Conservation (phyloP, 2,329 filamentous ascomycete species). For the Zymoseptoria ardabiliae region DNA sequence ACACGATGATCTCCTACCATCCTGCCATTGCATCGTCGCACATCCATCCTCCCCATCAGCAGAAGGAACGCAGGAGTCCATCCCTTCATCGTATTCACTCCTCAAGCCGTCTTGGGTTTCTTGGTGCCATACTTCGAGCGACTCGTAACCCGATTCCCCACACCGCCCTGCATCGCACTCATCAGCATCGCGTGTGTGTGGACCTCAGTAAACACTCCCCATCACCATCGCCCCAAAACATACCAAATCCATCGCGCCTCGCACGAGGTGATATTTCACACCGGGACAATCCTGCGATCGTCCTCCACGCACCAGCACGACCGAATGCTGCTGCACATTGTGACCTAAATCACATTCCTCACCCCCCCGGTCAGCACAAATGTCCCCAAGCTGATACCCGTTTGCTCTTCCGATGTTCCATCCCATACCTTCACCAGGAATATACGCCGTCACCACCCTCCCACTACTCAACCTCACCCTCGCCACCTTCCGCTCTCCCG, state of each 20-base stretch:
- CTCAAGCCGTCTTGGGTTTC: conserved; percentile 78
- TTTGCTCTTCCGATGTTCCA: background rate
- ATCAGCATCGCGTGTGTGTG: background rate
- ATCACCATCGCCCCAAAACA: conserved; percentile 41
- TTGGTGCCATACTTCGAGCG: conserved; percentile 97
- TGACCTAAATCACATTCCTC: too few relatives aligned
- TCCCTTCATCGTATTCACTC: too few relatives aligned
- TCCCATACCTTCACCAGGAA: conserved; percentile 73
- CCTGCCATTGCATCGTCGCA: background rate
- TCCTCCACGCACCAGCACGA: conserved; percentile 90
- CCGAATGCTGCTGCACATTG: conserved; percentile 98
- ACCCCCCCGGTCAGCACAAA: conserved; percentile 6
- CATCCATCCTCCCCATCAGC: background rate
- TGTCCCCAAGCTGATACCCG: background rate
- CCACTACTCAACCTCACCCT: conserved; percentile 84
- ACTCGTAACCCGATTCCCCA: conserved; percentile 72
- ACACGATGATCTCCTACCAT: background rate
- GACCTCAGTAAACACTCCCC: background rate
- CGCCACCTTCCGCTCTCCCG: conserved; percentile 90
- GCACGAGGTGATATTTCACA: conserved; percentile 90
- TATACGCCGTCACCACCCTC: conserved; percentile 83
- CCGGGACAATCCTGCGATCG: conserved; percentile 95
- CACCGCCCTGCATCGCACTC: conserved; percentile 63
- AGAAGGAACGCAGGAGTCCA: background rate
- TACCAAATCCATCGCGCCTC: conserved; percentile 89